Evolutionary conservation across 73 alveolate species (phyloP).

Genomic region (Uronychia setigera): DNA sequence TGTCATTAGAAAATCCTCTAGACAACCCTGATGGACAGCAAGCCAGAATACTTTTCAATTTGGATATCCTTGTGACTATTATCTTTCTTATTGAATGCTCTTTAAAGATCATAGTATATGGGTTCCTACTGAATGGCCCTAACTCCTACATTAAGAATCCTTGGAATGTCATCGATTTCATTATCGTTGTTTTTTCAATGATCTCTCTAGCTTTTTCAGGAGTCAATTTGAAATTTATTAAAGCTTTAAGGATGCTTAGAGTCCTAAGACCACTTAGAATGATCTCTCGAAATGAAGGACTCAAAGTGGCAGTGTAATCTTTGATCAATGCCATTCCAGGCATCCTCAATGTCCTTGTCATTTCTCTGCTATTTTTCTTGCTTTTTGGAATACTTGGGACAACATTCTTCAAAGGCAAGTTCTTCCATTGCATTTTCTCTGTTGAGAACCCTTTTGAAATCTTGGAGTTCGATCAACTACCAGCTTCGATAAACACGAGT

Average conservation of each 20-base stretch:
- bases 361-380: constrained; percentile 56
- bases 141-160: constrained; percentile 83
- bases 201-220: constrained; percentile 29
- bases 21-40: constrained; percentile 32
- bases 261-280: constrained; percentile 68
- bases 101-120: constrained; percentile 83
- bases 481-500: neutral
- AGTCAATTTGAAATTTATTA: constrained; percentile 38
- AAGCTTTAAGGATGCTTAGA: constrained; percentile 66
- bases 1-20: constrained; percentile 56
- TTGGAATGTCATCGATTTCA: constrained; percentile 93
- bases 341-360: constrained; percentile 58
- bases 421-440: constrained; percentile 38
- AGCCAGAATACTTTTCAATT: neutral
- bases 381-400: constrained; percentile 73
- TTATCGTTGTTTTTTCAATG: constrained; percentile 43
- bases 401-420: constrained; percentile 66
- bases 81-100: constrained; percentile 82
- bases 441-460: neutral
- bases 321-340: constrained; percentile 56
- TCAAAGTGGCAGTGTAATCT: constrained; percentile 65
- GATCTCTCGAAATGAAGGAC: constrained; percentile 65
- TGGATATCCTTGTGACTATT: constrained; percentile 76
- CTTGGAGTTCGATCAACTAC: neutral
- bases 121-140: constrained; percentile 80